These are phyloP conservation scores for Dictyostelium purpureum DNA, from an alignment of 78 protist species.

Conservation along the genomic window DNA sequence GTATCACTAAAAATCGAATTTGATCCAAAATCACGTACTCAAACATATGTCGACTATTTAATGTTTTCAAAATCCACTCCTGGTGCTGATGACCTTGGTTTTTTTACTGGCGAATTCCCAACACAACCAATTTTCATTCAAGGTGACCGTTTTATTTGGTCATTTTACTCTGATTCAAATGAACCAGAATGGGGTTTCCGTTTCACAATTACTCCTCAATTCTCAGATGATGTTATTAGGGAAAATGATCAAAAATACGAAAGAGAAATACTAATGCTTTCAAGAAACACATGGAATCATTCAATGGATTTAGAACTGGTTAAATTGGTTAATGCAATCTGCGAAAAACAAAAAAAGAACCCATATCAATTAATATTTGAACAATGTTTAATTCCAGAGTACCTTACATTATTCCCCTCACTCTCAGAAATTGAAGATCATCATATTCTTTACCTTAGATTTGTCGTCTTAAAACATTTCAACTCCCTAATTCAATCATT, in stretches of 20 bases:
- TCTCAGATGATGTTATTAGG: constrained; percentile 34
- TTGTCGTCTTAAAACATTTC: constrained; percentile 50
- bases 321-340: constrained; percentile 54
- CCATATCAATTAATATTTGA: constrained; percentile 57
- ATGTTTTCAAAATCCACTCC: constrained; percentile 68
- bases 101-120: constrained; percentile 82
- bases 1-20: constrained; percentile 42
- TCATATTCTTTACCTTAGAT: constrained; percentile 1
- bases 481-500: constrained; percentile 11
- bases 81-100: constrained; percentile 80
- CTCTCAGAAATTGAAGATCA: not conserved
- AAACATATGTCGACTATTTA: constrained; percentile 72
- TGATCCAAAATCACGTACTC: constrained; percentile 71
- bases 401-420: constrained; percentile 13
- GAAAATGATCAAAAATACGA: constrained; percentile 32
- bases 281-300: constrained; percentile 33
- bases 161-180: constrained; percentile 68
- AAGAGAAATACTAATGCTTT: constrained; percentile 9
- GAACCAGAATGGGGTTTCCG: constrained; percentile 80
- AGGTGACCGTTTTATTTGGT: constrained; percentile 81
- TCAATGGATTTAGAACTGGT: constrained; percentile 63
- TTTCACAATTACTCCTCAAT: constrained; percentile 66
- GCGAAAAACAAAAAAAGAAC: constrained; percentile 70
- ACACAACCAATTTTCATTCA: constrained; percentile 8
- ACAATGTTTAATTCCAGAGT: constrained; percentile 30